Base-by-base conservation (phyloP, 2,329 filamentous ascomycete genomes). In the Cyphellophora attinorum region DNA sequence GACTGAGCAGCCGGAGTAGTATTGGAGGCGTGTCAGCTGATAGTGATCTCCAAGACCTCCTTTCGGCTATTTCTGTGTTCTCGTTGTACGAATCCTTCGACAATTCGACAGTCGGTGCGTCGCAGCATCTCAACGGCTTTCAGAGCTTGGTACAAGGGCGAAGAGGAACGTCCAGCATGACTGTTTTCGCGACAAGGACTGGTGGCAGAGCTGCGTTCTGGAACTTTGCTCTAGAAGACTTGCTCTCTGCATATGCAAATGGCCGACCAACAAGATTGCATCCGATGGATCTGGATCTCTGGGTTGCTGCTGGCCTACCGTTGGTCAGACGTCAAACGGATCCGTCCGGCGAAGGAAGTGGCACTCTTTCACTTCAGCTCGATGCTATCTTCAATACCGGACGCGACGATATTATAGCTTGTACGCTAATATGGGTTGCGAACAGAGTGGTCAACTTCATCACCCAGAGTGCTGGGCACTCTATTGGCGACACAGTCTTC, bases 31-130 rank as follows among this genome's bases (percentile, higher is more conserved):
- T 25, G 21, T 37, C 41, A 59, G 21, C 48, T 60, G 21, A 62
- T 62, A 17, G 37, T 31, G 66, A 65, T 42, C 61, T 67, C 3
- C 75, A 79, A 44, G 74, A 81, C 38, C 63, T 79, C 3, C 61
- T 80, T 14, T 74, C 76, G 6, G 75, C 77, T 2, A 76, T 76
- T 2, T 75, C 76, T 0, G 79, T 81, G 11, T 55, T 82, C 2
- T 80, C 75, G 39, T 72, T 77, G 0, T 81, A 80, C 49, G 77
- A 81, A 42, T 74, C 80, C 39, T 59, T 81, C n/a, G 75, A 80
- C 51, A 72, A 73, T 2, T 77, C 74, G 2, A 70, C 69, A 2
- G 64, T 66, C 0, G 75, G 76, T 13, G 81, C 76, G 76, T 67
- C 70, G 19, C 64, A 46, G 29, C 78, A 81, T 57, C 56, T 81